Evolutionary conservation across 768 basidiomycete species (phyloP).

Genomic region (Leccinum longicurvipes): DNA sequence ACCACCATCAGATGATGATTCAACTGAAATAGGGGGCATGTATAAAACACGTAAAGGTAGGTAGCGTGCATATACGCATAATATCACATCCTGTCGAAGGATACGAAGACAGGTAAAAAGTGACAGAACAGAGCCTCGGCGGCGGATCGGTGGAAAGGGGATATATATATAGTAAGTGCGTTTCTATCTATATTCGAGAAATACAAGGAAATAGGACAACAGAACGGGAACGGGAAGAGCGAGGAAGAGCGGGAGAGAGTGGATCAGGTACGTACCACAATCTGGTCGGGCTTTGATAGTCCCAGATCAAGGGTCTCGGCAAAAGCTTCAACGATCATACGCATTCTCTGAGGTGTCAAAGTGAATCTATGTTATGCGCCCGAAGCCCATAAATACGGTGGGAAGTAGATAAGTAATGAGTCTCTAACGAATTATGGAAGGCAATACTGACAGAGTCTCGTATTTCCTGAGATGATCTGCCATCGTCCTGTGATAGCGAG

Average conservation of each 20-base stretch:
- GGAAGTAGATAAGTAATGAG: slow-evolving; percentile 1
- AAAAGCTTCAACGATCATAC: slow-evolving; percentile 96
- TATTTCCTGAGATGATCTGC: slow-evolving; percentile 91
- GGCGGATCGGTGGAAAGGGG: background rate
- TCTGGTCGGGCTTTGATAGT: slow-evolving; percentile 74
- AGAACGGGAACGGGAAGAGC: slow-evolving; percentile 4
- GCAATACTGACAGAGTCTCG: slow-evolving; percentile 68
- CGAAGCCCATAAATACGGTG: background rate
- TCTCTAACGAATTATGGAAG: background rate
- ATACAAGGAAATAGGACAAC: slow-evolving; percentile 1
- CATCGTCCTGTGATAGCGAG: slow-evolving; percentile 63
- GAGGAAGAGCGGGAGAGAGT: background rate
- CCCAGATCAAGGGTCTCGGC: slow-evolving; percentile 88
- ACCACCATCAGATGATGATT: slow-evolving; percentile 8
- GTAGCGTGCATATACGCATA: background rate
- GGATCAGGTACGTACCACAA: slow-evolving; percentile 67
- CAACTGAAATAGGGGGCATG: background rate
- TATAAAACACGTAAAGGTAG: slow-evolving; percentile 1
- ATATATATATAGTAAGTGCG: background rate
- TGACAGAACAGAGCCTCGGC: background rate
- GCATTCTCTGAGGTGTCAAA: slow-evolving; percentile 86
- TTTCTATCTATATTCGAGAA: slow-evolving; percentile 3
- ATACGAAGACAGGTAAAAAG: background rate
- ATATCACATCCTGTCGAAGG: background rate
- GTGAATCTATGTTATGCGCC: slow-evolving; percentile 57